Evolutionary conservation across 1,284 basidiomycete genomes (phyloP).

Genomic region (Tremellales sp.): DNA sequence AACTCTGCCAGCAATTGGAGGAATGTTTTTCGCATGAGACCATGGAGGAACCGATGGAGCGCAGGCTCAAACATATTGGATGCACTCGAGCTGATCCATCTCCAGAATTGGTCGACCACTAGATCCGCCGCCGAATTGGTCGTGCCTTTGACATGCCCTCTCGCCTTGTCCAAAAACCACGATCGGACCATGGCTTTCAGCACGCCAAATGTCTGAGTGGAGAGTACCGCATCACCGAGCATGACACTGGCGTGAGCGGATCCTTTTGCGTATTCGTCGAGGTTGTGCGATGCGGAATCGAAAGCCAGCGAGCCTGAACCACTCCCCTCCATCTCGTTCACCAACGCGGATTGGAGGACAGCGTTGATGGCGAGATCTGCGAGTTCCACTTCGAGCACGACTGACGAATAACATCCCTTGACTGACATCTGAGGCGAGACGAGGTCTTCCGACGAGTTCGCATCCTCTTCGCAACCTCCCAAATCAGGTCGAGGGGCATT

Average conservation of each 20-base stretch:
- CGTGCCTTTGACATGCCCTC: slow-evolving; percentile 53
- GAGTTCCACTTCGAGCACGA: slow-evolving; percentile 84
- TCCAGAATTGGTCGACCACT: slow-evolving; percentile 86
- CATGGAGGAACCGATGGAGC: slow-evolving; percentile 87
- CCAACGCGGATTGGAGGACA: slow-evolving; percentile 86
- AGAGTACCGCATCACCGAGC: slow-evolving; percentile 89
- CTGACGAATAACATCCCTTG: slow-evolving; percentile 86
- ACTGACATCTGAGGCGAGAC: slow-evolving; percentile 79
- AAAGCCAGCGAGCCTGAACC: slow-evolving; percentile 84
- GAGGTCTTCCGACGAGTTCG: slow-evolving; percentile 69
- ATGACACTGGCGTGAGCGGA: slow-evolving; percentile 67
- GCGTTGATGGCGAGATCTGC: slow-evolving; percentile 92
- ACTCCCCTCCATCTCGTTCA: slow-evolving; percentile 95
- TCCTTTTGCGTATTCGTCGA: slow-evolving; percentile 84
- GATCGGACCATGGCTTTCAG: slow-evolving; percentile 83
- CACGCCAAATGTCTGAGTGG: slow-evolving; percentile 79
- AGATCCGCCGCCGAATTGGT: slow-evolving; percentile 50
- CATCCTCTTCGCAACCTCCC: slow-evolving; percentile 88
- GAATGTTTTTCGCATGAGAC: slow-evolving; percentile 97
- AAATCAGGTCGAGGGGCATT: slow-evolving; percentile 83
- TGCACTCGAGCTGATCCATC: slow-evolving; percentile 84
- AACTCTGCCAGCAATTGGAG: slow-evolving; percentile 96
- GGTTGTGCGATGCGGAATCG: slow-evolving; percentile 82
- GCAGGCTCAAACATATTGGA: slow-evolving; percentile 91
- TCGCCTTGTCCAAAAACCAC: slow-evolving; percentile 81